Base-by-base conservation (phyloP, 805 yeast genomes). In the Barnettozyma sucrosica region DNA sequence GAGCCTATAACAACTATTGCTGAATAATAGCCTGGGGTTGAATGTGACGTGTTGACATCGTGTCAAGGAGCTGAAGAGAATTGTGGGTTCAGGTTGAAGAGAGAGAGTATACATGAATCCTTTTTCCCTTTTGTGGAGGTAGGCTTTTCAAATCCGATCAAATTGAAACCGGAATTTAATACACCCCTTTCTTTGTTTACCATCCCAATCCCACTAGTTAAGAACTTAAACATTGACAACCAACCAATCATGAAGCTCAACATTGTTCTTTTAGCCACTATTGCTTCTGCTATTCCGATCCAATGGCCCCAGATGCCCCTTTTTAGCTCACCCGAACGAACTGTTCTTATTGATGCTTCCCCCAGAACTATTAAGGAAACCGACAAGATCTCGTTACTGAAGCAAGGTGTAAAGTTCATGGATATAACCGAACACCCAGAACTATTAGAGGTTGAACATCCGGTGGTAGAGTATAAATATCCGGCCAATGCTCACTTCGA, bases 341-440 rank as follows among this genome's bases (percentile, higher is more conserved):
- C 48, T 3, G 52, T 53, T 16, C 55, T 59, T 23, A 54, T 58
- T 2, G 39, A 49, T 24, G 30, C 51, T 9, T 47, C 55, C 10
- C 61, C 62, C 2, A 48, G 63, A 4, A 44, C 49, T 48, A 71
- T 69, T 44, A 57, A 65, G 14, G 80, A 75, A 48, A 61, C 61
- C 13, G 75, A 76, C 45, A 69, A 77, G 55, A 54, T 73, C n/a
- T 58, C 57, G n/a, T 59, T 77, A 39, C 68, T 67, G 55, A 62
- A 77, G 44, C 61, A 68, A 34, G 81, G 82, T 44, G 63, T 71
- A 30, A 74, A 69, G 23, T 85, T 83, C 60, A 77, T 85, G 53
- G 92, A 85, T 65, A 72, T 84, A 28, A 83, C 92, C 9, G 69
- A 70, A 19, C 69, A 71, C 50, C 39, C 44, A 4, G 18, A 40